Evolutionary conservation across 768 basidiomycete genomes (phyloP).

Genomic region (Rhodosporidiobolus odoratus): DNA sequence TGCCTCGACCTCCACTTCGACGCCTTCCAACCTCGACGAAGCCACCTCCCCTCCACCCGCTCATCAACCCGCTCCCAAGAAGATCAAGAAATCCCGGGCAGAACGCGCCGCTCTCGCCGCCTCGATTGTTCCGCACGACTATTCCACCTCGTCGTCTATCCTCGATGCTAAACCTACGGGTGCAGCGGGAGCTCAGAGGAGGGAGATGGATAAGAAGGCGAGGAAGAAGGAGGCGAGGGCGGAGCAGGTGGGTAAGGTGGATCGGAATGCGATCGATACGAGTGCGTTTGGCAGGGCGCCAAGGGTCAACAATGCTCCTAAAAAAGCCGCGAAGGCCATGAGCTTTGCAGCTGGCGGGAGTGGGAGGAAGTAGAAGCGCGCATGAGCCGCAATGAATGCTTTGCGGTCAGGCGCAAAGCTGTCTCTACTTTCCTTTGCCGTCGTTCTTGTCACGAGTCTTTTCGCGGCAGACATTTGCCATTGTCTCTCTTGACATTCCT

Average conservation of each 20-base stretch:
- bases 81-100: constrained; percentile 19
- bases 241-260: neutral
- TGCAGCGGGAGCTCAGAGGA: constrained; percentile 3
- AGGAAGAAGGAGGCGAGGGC: constrained; percentile 23
- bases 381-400: no score
- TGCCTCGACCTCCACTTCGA: neutral
- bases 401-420: no score
- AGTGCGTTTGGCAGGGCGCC: constrained; percentile 27
- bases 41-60: neutral
- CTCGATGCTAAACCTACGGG: constrained; percentile 15
- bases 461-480: no score
- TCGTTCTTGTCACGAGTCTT: no score
- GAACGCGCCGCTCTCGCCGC: neutral
- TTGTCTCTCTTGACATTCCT: no score
- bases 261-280: constrained; percentile 22
- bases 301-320: constrained; percentile 31
- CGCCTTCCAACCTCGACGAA: neutral
- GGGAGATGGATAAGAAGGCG: constrained; percentile 17
- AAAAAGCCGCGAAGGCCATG: constrained; percentile 1
- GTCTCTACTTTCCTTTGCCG: no score
- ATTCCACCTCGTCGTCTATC: constrained; percentile 9
- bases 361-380: neutral
- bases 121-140: constrained; percentile 31
- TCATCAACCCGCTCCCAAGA: constrained; percentile 5
- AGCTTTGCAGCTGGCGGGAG: constrained; percentile 19